Base-by-base conservation (phyloP, 2,329 filamentous ascomycete species). In the Alternaria angustiovoidea region DNA sequence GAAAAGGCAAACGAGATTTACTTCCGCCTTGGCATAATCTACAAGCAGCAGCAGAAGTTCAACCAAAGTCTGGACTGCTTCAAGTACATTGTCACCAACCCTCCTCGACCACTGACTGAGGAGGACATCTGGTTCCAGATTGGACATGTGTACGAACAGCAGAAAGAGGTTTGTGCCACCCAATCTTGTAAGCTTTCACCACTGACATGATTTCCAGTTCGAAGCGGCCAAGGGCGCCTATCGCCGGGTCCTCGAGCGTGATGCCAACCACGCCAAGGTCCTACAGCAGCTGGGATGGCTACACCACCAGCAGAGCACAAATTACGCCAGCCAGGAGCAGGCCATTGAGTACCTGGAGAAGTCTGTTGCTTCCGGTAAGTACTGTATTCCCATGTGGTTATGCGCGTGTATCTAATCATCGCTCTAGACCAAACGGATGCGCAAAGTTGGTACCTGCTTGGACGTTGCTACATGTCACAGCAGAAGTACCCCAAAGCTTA, bases 121-220 rank as follows among this genome's bases (percentile, higher is more conserved):
- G 94, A 98, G 79, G 95, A 99, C 72, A 99, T 99, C 62, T 98
- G 94, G 94, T 99, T 99, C 83, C 95, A 99, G 80, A 98, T 99
- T 75, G 95, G 95, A 26, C 95, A 99, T 78, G 95, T 99, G 51
- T 94, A 99, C 74, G 95, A 99, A 77, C 95, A 98, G 75, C 94
- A 98, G 80, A 98, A 98, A 85, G 95, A 99, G 74, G 94, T 97
- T 85, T 82, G 93, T 85, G 22, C 30, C 6, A n/a, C 24, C 38
- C 38, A 8, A 24, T 14, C 34, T 3, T 6, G 9, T 42, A 5
- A 28, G 1, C 16, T 18, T 34, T 36, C 20, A 28, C 20, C 9
- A 20, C 74, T 81, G 53, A 81, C 36, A 59, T 41, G 22, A 20
- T n/a, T 26, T 51, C 69, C 36, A 97, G 93, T 97, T 96, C 75